Evolutionary conservation across 2,329 filamentous ascomycete species (phyloP).

Genomic region (Chrysosphaeria jannelii): DNA sequence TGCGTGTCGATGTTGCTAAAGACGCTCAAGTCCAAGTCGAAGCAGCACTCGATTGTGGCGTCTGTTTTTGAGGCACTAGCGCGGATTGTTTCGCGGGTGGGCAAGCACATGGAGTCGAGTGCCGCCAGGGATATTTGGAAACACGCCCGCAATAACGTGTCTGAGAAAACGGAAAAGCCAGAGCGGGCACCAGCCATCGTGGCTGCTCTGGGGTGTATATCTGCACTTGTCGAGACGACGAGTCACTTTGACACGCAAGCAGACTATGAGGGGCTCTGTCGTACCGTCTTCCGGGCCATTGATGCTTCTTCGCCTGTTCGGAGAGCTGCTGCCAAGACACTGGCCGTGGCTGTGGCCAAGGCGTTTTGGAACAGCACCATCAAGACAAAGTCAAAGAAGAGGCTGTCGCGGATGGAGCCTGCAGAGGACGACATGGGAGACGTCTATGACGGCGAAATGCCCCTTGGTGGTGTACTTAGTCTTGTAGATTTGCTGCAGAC

Average conservation of each 20-base stretch:
- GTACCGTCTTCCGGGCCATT: conserved; percentile 56
- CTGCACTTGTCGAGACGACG: conserved; percentile 39
- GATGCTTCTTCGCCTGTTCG: conserved; percentile 53
- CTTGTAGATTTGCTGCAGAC: conserved; percentile 52
- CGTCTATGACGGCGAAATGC: conserved; percentile 37
- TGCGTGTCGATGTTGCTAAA: conserved; percentile 45
- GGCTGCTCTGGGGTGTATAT: conserved; percentile 50
- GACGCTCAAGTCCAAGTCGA: conserved; percentile 48
- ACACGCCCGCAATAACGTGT: conserved; percentile 46
- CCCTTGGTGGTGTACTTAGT: conserved; percentile 34
- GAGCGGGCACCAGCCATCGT: conserved; percentile 46
- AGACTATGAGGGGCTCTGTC: conserved; percentile 75
- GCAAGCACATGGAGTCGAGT: conserved; percentile 49
- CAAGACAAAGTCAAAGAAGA: conserved; percentile 30
- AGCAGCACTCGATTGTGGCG: conserved; percentile 54
- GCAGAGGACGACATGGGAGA: conserved; percentile 47
- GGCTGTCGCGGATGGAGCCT: conserved; percentile 10
- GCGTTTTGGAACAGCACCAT: conserved; percentile 32
- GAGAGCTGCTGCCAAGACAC: conserved; percentile 59
- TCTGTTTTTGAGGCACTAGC: conserved; percentile 45
- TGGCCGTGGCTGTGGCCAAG: conserved; percentile 60
- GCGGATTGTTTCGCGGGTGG: conserved; percentile 48
- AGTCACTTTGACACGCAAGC: conserved; percentile 60
- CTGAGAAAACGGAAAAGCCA: conserved; percentile 61
- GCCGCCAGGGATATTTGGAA: conserved; percentile 86